Evolutionary conservation across 139 green algal genomes (phyloP), one percentile per base, ranked within the genome.

Genomic region (Micractinium sp.): DNA sequence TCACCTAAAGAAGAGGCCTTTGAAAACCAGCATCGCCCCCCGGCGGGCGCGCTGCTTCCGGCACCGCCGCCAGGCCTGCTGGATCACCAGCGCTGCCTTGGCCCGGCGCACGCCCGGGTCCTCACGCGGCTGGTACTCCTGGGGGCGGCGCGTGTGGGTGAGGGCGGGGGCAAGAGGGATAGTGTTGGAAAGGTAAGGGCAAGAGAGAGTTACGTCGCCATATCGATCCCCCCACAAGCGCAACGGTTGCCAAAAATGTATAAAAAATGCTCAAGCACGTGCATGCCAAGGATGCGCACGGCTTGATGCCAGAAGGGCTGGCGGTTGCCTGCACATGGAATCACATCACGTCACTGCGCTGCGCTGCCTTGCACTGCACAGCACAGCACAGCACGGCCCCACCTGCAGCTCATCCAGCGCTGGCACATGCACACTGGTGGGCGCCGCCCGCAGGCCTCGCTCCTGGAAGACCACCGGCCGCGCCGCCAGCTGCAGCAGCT

Each of bases 361-460:
- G 47, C 47, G 9, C 47, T 16, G 47, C 47, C 5, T 9, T 9
- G 47, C 47, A 56, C 47, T 5, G 47, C 5, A 56, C 47, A 25
- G 4, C 35, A 29, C n/a, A 41, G 14, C 47, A 53, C 15, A 53
- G 38, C 13, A 3, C 5, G 47, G 47, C 53, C 61, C 25, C 82
- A 77, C 82, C 82, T 83, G 85, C 41, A 89, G 60, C 14, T 80
- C 73, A 2, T 16, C 74, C 71, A 89, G 53, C 18, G 16, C 25
- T 18, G 85, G 85, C 74, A 84, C 9, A 14, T 22, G 73, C 19
- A 82, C 85, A 2, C 29, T 22, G 0, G 12, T 12, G 1, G 15
- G 1, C 31, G 14, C 27, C 1, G 85, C 47, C 33, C 71, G 25
- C n/a, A 84, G 53, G n/a, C 67, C 85, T 53, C 74, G 31, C 16